Evolutionary conservation across 495 filamentous ascomycete genomes (phyloP), one percentile per base, ranked within the genome.

Genomic region (Neurospora discreta): DNA sequence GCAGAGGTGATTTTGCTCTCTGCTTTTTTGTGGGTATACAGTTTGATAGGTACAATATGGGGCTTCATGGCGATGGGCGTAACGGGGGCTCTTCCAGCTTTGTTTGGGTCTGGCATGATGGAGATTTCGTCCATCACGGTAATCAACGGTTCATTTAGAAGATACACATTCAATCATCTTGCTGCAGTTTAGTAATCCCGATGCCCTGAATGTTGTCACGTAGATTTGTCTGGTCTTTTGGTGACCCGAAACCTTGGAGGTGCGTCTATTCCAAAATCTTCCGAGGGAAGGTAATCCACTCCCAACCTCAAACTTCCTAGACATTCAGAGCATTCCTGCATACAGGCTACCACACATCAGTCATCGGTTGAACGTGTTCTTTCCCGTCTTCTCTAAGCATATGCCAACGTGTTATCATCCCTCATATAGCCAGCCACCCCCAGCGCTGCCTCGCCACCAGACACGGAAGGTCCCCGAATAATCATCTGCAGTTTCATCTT

Each of bases 381-480:
- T 68, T 58, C 39, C 42, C 33, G 26, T 13, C 20, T 30, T 30
- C n/a, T 36, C 71, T 74, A 83, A 38, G 76, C 75, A 73, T 85
- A 85, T 6, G 86, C 79, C 71, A 91, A 75, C 30, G 88, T 89
- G 71, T 86, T 82, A 74, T 89, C 86, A 11, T 84, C 80, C 60
- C 85, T 80, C 41, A 90, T 81, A 38, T 74, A 84, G 40, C 87
- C 89, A 11, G 82, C 78, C 26, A 91, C 84, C 2, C 88, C 89
- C 23, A 94, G 74, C 3, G 78, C 77, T 0, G 86, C 86, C 78
- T 91, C 87, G 6, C 84, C 85, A 0, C 88, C 89, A 68, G 87
- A 85, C n/a, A 94, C 91, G 33, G 87, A 85, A 9, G 91, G 87
- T 0, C 92, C 92, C 10, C 80, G 84, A 7, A 91, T 91, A 39